Evolutionary conservation across 495 filamentous ascomycete species (phyloP), one percentile per base, ranked within the genome.

Genomic region (Talaromyces thailandensis): DNA sequence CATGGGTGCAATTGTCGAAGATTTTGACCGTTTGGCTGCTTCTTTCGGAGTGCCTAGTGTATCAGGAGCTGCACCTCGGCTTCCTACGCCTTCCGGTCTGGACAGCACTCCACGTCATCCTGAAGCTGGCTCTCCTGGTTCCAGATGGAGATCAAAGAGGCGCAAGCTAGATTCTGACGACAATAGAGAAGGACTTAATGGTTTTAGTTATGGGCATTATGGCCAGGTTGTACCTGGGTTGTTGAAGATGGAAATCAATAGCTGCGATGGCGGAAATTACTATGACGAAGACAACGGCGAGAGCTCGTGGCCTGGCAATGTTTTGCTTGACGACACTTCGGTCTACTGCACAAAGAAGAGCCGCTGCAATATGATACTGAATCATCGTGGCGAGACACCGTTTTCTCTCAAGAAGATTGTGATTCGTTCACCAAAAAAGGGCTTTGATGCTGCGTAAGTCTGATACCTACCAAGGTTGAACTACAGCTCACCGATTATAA

Each of bases 311-410:
- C 84, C 88, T 28, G 89, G 92, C 64, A 96, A 96, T 72, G 84
- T 96, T 45, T 79, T 98, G 55, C 83, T 80, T 62, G 89, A 92
- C 71, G 90, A 97, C 72, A 72, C 79, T 56, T 88, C 85, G 23
- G 92, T 96, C 21, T 97, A 97, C 69, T 96, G 92, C 71, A 96
- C 92, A 16, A 88, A 92, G 72, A 85, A 85, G 18, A 85, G 85
- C 58, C 84, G 86, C 61, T 95, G 90, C 75, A 96, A 96, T 66
- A 80, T 98, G 62, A 79, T 98, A 23, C 72, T 98, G 28, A 81
- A 82, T 51, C 93, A 98, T 69, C 82, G 87, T 57, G 90, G 88
- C 25, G 86, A 84, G 35, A 86, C 85, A 2, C 84, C 88, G 2
- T 98, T 98, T 66, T 87, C 79, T 45, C 71, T 98, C 61, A 86